These are phyloP conservation scores for Neofusicoccum ribis DNA, from an alignment of 2,329 filamentous ascomycete species.

Conservation along the genomic window DNA sequence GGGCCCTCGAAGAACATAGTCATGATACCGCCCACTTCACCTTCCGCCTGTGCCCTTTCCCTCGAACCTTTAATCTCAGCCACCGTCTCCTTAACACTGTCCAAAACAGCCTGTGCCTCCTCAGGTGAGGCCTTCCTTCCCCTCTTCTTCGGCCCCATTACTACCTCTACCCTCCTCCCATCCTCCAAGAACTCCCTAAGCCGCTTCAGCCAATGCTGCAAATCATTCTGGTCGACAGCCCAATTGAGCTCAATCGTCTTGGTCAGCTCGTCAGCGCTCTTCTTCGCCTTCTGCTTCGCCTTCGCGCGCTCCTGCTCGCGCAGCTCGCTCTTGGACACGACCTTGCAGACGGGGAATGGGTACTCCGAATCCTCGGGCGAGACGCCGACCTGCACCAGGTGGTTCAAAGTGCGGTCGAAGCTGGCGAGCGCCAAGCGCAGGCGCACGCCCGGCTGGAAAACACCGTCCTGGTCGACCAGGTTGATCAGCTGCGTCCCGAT, in stretches of 20 bases:
- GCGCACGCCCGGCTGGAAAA: conserved; percentile 35
- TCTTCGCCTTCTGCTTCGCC: conserved; percentile 40
- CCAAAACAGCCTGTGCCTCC: conserved; percentile 61
- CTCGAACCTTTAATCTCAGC: conserved; percentile 35
- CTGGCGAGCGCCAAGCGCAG: conserved; percentile 41
- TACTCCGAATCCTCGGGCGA: conserved; percentile 34
- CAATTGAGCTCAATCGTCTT: conserved; percentile 92
- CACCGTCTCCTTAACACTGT: conserved; percentile 49
- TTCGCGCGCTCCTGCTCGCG: conserved; percentile 49
- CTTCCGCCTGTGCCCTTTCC: conserved; percentile 31
- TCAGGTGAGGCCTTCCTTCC: conserved; percentile 60
- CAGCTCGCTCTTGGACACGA: conserved; percentile 61
- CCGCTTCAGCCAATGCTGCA: conserved; percentile 69
- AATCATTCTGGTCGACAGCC: conserved; percentile 76
- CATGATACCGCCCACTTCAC: conserved; percentile 33
- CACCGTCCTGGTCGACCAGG: conserved; percentile 43
- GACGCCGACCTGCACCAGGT: conserved; percentile 51
- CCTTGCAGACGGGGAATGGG: conserved; percentile 66
- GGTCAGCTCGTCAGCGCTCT: conserved; percentile 30
- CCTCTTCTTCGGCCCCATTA: conserved; percentile 67
- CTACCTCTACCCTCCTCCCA: conserved; percentile 73
- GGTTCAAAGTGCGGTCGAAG: conserved; percentile 52
- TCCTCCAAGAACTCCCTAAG: conserved; percentile 69
- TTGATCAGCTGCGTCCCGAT: conserved; percentile 49
- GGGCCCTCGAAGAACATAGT: conserved; percentile 34